Percentiles rank a stretch among this genome's conserved stretches.
Conservation (phyloP, 2,329 filamentous ascomycete genomes). For the Phoma sp. region DNA sequence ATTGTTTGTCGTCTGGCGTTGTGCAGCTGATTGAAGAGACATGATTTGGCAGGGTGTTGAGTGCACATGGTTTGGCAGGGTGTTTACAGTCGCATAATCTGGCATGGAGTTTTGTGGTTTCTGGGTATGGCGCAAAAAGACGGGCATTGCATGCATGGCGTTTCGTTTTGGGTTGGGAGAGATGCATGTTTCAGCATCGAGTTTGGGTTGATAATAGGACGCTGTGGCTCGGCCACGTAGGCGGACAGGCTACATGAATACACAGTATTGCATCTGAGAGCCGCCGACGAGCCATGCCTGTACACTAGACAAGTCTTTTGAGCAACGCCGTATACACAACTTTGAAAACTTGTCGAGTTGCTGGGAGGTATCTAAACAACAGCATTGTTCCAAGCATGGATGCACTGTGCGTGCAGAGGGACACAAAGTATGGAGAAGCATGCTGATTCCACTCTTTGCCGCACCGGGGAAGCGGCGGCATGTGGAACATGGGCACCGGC, state of each 20-base stretch:
- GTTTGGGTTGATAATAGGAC: neutral
- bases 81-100: neutral
- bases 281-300: too few species aligned
- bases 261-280: neutral
- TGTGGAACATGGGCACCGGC: conserved; percentile 7
- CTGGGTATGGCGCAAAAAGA: conserved; percentile 13
- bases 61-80: conserved; percentile 5
- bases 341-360: too few species aligned
- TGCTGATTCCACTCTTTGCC: conserved; percentile 9
- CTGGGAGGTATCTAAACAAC: too few species aligned
- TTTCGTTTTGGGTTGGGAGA: neutral
- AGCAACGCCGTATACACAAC: too few species aligned
- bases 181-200: neutral
- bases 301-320: neutral
- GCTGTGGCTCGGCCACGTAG: neutral
- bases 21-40: neutral
- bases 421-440: neutral
- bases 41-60: conserved; percentile 10
- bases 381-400: too few species aligned
- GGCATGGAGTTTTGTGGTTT: conserved; percentile 13
- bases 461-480: conserved; percentile 14
- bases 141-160: conserved; percentile 10
- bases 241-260: conserved; percentile 7
- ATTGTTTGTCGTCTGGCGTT: neutral
- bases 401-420: too few species aligned